Base-by-base conservation (phyloP, 2,329 filamentous ascomycete genomes). In the Colletotrichum sp. region DNA sequence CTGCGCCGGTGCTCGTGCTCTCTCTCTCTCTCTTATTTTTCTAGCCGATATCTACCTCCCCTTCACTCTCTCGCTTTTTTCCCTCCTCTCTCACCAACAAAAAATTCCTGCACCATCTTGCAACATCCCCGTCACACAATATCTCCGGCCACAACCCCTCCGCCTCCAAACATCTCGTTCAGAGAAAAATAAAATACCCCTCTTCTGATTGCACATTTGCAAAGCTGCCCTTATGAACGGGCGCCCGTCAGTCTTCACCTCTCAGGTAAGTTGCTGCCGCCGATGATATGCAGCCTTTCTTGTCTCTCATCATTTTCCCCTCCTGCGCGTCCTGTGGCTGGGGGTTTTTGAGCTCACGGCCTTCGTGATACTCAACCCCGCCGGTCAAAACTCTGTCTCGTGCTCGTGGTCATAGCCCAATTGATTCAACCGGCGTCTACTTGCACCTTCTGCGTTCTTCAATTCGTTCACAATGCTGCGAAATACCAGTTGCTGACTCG, bases 211-310 rank as follows among this genome's bases (percentile, higher is more conserved):
- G 79, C 83, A 77, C 80, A 78, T 78, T 72, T 81, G 79, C 76
- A 80, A 85, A 89, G 85, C 89, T 88, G 93, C 92, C 89, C 92
- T 93, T 93, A 95, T 95, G 93, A 93, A 92, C 93, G 93, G 93
- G 89, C 92, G 93, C 90, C 89, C 90, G 87, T 95, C 94, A 86
- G 90, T 93, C 85, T 96, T 95, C 89, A 96, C 94, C 87, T 96
- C 93, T 87, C 94, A 96, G 92, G 93, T 95, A 93, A 76, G 89
- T 84, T 34, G 67, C 72, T 38, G 51, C 58, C 13, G 21, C 9
- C 33, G 29, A 31, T 34, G 8, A 36, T 31, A 12, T 27, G 21
- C 33, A 57, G 8, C 33, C 34, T 11, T 36, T 33, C 24, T 24
- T 33, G 15, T 43, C 31, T 13, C 27, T 51, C 38, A 47, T 47